Base-by-base conservation (phyloP, 1,284 basidiomycete genomes). In the Neolentinus lepideus region DNA sequence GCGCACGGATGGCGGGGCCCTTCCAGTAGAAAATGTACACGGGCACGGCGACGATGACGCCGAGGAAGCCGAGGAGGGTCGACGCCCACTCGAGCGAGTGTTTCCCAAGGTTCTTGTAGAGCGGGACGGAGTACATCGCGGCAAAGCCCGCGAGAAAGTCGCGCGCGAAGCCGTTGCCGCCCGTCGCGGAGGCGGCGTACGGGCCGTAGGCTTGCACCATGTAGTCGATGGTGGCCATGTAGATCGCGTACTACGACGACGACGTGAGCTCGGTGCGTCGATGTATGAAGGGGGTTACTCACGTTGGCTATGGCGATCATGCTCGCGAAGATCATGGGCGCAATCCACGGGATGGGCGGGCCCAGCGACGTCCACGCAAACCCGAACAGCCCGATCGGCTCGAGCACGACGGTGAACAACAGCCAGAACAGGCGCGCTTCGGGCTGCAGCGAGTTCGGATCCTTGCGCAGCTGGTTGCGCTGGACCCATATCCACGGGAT, bases 11-110 rank as follows among this genome's bases (percentile, higher is more conserved):
- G 46, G 58, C 60, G 1, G 64, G 63, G 1, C 73, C 73, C 25
- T 73, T 64, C 58, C 57, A 67, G 60, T 73, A 73, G 65, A 75
- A 73, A 35, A 75, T 54, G 58, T 68, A 75, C 26, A 74, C 66
- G 0, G 73, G 71, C 27, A 73, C 67, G 4, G 66, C 66, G 8
- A 73, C 66, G 36, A 72, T 31, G 3, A 68, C 60, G 1, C 69
- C 71, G 25, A 75, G 58, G 62, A 67, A 67, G 26, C 64, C 69
- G 2, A 75, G 62, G 27, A 75, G 64, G 0, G 72, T 72, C 3
- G 64, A 62, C 0, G 70, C 71, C 67, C 69, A 74, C 56, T 71
- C 69, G 25, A 71, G 62, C 22, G 56, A 31, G 33, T 47, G 47
- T 8, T 46, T n/a, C 19, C 54, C 52, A 29, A 55, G 54, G 51